These are phyloP conservation scores for Nidula microcarpa DNA, from an alignment of 768 basidiomycete species.

Conservation along the genomic window DNA sequence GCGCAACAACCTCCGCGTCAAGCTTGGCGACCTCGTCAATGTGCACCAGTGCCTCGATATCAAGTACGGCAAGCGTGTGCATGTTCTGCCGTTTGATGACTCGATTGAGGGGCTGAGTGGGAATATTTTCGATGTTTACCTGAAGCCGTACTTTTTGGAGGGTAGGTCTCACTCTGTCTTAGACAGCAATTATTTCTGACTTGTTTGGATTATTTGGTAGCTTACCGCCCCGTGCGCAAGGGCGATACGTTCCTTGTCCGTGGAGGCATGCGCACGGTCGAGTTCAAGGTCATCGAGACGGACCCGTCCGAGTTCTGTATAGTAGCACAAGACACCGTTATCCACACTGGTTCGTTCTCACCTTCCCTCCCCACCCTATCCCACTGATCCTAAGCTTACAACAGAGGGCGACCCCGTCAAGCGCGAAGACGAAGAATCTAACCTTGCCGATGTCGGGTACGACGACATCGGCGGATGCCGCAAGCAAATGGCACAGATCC, in stretches of 20 bases:
- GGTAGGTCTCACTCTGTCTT: slow-evolving; percentile 36
- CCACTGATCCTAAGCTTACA: slow-evolving; percentile 9
- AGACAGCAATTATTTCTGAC: not conserved
- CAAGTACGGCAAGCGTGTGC: slow-evolving; percentile 98
- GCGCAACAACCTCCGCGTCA: slow-evolving; percentile 97
- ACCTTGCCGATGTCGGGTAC: slow-evolving; percentile 95
- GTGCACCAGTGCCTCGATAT: slow-evolving; percentile 97
- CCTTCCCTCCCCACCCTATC: not conserved
- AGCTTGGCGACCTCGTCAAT: slow-evolving; percentile 93
- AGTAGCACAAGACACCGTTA: slow-evolving; percentile 98
- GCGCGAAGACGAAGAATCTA: slow-evolving; percentile 97
- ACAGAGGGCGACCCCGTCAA: slow-evolving; percentile 97
- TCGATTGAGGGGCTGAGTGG: slow-evolving; percentile 97
- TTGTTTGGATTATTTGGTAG: slow-evolving; percentile 27
- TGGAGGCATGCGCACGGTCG: slow-evolving; percentile 97
- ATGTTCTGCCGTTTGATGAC: slow-evolving; percentile 97
- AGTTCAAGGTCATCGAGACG: slow-evolving; percentile 99
- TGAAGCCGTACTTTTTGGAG: slow-evolving; percentile 99
- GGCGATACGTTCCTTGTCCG: slow-evolving; percentile 99
- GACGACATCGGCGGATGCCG: slow-evolving; percentile 99
- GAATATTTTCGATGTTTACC: slow-evolving; percentile 97
- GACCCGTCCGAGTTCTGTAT: slow-evolving; percentile 99
- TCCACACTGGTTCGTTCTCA: slow-evolving; percentile 68
- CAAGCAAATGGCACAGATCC: slow-evolving; percentile 99
- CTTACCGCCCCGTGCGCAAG: slow-evolving; percentile 94